phyloP scores from a whole-genome alignment of 257 asterid species.

The Gentiana straminea region DNA sequence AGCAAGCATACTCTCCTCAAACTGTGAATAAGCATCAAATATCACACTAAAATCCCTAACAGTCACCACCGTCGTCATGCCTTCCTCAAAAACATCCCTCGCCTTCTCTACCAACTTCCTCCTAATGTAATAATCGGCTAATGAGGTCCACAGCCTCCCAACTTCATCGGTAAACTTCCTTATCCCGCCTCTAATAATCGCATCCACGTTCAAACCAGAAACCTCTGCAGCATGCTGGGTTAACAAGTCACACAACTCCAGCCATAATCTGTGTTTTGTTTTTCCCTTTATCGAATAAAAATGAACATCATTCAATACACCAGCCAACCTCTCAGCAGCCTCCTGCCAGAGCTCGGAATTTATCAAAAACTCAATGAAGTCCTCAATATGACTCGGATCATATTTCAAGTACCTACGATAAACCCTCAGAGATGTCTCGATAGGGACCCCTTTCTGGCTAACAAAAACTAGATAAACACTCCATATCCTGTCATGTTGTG shows the following conservation, averaged over 20 bases:
- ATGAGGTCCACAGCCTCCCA: conserved; percentile 88
- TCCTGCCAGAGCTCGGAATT: conserved; percentile 89
- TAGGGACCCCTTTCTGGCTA: conserved; percentile 76
- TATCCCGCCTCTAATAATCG: conserved; percentile 87
- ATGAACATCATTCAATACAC: conserved; percentile 71
- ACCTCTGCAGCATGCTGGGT: conserved; percentile 77
- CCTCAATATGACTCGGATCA: conserved; percentile 92
- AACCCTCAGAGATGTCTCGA: conserved; percentile 85
- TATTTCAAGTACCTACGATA: conserved; percentile 92
- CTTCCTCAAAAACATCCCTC: conserved; percentile 81
- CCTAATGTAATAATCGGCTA: conserved; percentile 83
- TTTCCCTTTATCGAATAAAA: conserved; percentile 71
- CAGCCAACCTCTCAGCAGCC: conserved; percentile 80
- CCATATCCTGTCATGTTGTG: conserved; percentile 93
- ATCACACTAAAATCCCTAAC: conserved; percentile 16
- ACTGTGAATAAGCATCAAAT: conserved; percentile 82
- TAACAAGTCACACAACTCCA: conserved; percentile 85
- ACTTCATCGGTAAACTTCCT: conserved; percentile 96
- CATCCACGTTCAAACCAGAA: conserved; percentile 88
- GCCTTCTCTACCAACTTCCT: conserved; percentile 87
- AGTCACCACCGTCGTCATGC: conserved; percentile 80
- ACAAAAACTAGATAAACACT: conserved; percentile 63
- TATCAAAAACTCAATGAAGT: conserved; percentile 77
- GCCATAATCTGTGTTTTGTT: conserved; percentile 81
- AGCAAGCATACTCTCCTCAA: conserved; percentile 86